Conservation (phyloP, 2,329 filamentous ascomycete genomes). For the Hypocreales sp. region DNA sequence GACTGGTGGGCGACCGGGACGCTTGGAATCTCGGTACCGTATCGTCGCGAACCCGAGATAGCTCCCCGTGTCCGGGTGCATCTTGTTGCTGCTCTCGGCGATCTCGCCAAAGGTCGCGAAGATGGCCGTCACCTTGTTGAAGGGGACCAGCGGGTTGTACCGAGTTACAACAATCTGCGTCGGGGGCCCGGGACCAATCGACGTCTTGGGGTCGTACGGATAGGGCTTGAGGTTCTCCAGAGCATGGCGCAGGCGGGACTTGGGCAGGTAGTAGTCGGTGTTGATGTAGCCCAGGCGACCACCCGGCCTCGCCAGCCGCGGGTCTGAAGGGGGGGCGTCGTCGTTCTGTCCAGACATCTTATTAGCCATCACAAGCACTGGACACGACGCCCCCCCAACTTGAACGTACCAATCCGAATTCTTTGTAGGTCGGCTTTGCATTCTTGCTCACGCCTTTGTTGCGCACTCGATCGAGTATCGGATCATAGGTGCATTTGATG, state of each 20-base stretch:
- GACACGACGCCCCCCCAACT: slow-evolving; percentile 39
- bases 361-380: slow-evolving; percentile 40
- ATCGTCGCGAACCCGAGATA: slow-evolving; percentile 90
- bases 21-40: slow-evolving; percentile 63
- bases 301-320: slow-evolving; percentile 53
- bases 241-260: slow-evolving; percentile 53
- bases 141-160: slow-evolving; percentile 81
- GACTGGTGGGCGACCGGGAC: slow-evolving; percentile 25
- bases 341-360: slow-evolving; percentile 47
- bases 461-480: slow-evolving; percentile 33
- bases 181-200: slow-evolving; percentile 76
- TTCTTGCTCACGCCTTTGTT: slow-evolving; percentile 37
- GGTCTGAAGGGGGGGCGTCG: slow-evolving; percentile 66
- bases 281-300: slow-evolving; percentile 53
- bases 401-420: slow-evolving; percentile 53
- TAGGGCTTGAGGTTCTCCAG: slow-evolving; percentile 75
- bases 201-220: slow-evolving; percentile 65
- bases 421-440: slow-evolving; percentile 44
- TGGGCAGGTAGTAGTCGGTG: slow-evolving; percentile 53
- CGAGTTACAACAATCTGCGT: slow-evolving; percentile 87
- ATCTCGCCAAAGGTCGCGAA: slow-evolving; percentile 80
- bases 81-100: slow-evolving; percentile 80
- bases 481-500: slow-evolving; percentile 46
- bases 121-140: slow-evolving; percentile 58
- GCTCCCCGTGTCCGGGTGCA: slow-evolving; percentile 85